Base-by-base conservation (phyloP, 2,329 filamentous ascomycete genomes). In the Akanthomyces uredinophilus region DNA sequence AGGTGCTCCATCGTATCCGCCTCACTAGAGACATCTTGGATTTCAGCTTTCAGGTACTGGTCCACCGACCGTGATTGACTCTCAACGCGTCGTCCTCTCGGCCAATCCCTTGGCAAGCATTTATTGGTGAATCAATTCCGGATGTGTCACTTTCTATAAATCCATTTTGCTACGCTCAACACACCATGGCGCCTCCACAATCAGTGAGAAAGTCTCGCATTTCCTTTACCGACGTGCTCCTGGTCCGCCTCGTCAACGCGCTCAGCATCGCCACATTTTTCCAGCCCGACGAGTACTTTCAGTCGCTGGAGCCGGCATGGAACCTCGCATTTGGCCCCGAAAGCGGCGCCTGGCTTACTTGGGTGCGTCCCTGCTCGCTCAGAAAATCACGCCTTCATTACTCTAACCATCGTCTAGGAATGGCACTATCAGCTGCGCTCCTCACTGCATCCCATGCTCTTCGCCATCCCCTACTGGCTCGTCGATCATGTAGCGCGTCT, bases 221-320 rank as follows among this genome's bases (percentile, higher is more conserved):
- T 46, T 73, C 76, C 59, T 64, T 75, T 5, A 69, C 67, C 53
- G 64, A 70, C 64, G 74, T 85, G 60, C 68, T 97, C 67, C 80
- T 85, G 46, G 83, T 96, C 65, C 91, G 95, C 60, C 82, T 94
- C 66, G 74, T 90, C 72, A 96, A 96, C 77, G 87, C 92, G 37
- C 81, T 95, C 68, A 86, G 82, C 65, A 80, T 96, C 62, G 81
- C 85, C 66, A 98, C 95, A 22, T 99, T 97, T 74, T 99, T 99
- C 78, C 95, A 99, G 75, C 95, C 95, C 32, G 95, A 99, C 78
- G 95, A 99, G 75, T 98, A 91, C 79, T 99, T 95, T 71, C 95
- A 99, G 73, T 90, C 92, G 1, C 84, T 98, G 50, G 95, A 99
- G 78, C 94, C 95, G 59, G 95, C 95, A 67, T 98, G 94, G 93